A percentile compares a stretch with the other conserved stretches of the same genome.
These are phyloP conservation scores for Vishniacozyma victoriae DNA, from an alignment of 768 basidiomycete genomes.

Conservation along the genomic window DNA sequence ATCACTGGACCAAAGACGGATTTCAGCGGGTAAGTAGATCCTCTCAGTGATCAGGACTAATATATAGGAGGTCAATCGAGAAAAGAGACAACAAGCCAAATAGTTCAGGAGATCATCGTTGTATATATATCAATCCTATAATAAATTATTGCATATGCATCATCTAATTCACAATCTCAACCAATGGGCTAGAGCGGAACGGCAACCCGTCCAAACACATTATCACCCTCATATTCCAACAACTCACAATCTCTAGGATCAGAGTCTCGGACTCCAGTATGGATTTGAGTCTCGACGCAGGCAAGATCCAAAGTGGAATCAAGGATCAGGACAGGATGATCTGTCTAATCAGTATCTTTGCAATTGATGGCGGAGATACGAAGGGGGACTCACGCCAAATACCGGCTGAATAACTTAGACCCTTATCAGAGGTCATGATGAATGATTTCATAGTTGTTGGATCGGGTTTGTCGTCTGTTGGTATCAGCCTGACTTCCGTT, in stretches of 20 bases:
- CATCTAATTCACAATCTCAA: neutral
- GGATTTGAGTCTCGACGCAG: conserved; percentile 91
- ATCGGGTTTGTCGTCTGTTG: conserved; percentile 67
- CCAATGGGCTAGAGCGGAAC: conserved; percentile 23
- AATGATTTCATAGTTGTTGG: conserved; percentile 72
- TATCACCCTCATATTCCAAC: conserved; percentile 52
- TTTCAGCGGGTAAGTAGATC: conserved; percentile 46
- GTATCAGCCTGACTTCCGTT: neutral
- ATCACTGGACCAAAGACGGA: conserved; percentile 55
- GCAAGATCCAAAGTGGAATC: conserved; percentile 49
- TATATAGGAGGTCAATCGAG: no score
- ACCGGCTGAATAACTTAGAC: conserved; percentile 73
- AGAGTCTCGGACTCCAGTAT: conserved; percentile 56
- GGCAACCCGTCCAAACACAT: conserved; percentile 37
- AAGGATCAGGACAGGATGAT: conserved; percentile 75
- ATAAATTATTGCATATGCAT: no score
- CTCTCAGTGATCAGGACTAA: no score
- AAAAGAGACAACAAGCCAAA: no score
- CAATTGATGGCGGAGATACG: no score
- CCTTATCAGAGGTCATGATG: conserved; percentile 68
- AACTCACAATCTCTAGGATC: conserved; percentile 75
- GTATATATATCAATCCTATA: no score
- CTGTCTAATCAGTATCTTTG: conserved; percentile 49
- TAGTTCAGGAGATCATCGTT: no score
- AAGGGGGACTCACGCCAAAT: conserved; percentile 76